A percentile compares a stretch with the other conserved stretches of the same genome.
Evolutionary conservation across 1,284 basidiomycete genomes (phyloP).

Genomic region (Rhizoctonia solani): DNA sequence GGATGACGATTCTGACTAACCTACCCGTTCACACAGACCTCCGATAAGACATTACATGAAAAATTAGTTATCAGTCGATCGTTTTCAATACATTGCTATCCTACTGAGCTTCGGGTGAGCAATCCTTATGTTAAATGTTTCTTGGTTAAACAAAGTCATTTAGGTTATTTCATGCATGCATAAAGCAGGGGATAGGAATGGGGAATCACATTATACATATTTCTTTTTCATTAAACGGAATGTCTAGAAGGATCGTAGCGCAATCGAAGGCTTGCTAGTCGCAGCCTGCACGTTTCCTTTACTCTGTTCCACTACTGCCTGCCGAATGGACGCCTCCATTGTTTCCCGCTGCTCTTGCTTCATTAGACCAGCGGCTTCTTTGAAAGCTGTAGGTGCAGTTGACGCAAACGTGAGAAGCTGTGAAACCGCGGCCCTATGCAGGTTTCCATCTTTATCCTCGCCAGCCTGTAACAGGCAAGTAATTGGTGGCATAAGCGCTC

Average conservation of each 20-base stretch:
- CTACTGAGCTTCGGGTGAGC: too few species aligned
- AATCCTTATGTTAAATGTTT: too few species aligned
- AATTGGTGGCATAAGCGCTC: constrained; percentile 79
- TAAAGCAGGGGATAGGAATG: too few species aligned
- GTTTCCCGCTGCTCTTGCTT: constrained; percentile 61
- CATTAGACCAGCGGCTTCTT: constrained; percentile 78
- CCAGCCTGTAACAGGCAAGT: constrained; percentile 70
- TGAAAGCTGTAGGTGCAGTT: constrained; percentile 77
- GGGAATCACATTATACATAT: too few species aligned
- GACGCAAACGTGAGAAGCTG: constrained; percentile 81
- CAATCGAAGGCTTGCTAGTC: constrained; percentile 72
- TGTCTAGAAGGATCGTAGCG: constrained; percentile 73
- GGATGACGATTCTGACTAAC: too few species aligned
- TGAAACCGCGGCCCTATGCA: constrained; percentile 68
- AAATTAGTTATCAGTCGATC: too few species aligned
- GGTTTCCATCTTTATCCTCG: constrained; percentile 51
- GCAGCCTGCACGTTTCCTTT: constrained; percentile 44
- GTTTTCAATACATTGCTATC: too few species aligned
- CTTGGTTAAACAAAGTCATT: too few species aligned
- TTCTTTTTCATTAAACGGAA: too few species aligned
- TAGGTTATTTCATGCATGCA: too few species aligned
- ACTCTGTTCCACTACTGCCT: constrained; percentile 59
- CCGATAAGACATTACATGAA: too few species aligned
- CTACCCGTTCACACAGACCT: too few species aligned
- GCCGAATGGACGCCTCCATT: constrained; percentile 79